Conservation (phyloP, 768 basidiomycete genomes). For the Leccinum longicurvipes region DNA sequence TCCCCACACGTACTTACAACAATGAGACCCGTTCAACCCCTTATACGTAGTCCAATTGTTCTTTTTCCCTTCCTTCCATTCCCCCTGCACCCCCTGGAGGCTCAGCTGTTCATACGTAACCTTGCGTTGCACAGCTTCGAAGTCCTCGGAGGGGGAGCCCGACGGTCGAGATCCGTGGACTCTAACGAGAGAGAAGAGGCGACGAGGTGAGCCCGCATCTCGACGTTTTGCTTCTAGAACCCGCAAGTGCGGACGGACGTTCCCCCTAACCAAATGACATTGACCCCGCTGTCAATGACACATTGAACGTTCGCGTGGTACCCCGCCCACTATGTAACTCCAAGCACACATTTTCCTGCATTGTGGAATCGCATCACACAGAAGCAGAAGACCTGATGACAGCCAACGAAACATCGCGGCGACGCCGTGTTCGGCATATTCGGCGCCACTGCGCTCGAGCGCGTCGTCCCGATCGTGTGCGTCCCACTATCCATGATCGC, state of each 20-base stretch:
- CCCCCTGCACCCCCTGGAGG: background rate
- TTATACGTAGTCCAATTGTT: background rate
- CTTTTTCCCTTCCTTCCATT: background rate
- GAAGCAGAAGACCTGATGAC: too few relatives aligned
- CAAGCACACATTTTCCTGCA: too few relatives aligned
- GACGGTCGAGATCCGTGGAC: too few relatives aligned
- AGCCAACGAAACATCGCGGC: background rate
- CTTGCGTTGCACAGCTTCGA: background rate
- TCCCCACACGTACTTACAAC: background rate
- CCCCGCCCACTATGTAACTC: background rate
- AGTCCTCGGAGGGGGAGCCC: slow-evolving; percentile 10
- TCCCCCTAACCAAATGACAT: background rate
- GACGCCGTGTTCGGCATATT: background rate
- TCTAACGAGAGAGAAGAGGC: too few relatives aligned
- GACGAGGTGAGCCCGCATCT: slow-evolving; percentile 2
- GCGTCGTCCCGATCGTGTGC: background rate
- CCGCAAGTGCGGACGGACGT: background rate
- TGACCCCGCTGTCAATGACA: background rate
- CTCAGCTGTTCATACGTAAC: background rate
- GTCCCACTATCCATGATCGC: background rate
- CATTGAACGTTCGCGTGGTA: background rate
- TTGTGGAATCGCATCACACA: too few relatives aligned
- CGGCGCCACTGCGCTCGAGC: background rate
- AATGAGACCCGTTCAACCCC: background rate
- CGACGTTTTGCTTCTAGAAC: background rate